Evolutionary conservation across 805 yeast genomes (phyloP).

Genomic region (Candida michaelii): DNA sequence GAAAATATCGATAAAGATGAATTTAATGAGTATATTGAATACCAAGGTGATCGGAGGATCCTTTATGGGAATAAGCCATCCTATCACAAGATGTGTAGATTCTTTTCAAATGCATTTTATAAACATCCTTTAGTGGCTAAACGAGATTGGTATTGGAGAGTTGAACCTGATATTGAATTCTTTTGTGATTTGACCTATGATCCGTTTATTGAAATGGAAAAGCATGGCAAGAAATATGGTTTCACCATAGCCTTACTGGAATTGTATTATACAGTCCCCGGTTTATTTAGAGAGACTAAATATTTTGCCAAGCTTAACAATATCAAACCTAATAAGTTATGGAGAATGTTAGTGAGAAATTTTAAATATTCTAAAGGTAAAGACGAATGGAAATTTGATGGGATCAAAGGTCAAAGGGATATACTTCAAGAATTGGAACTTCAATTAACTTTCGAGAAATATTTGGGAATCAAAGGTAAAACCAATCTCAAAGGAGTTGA

Average conservation of each 20-base stretch:
- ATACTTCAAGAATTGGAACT: slow-evolving; percentile 29
- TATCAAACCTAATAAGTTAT: slow-evolving; percentile 57
- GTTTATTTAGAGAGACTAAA: slow-evolving; percentile 70
- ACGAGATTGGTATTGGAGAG: slow-evolving; percentile 93
- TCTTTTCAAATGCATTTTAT: slow-evolving; percentile 79
- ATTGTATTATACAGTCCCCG: slow-evolving; percentile 78
- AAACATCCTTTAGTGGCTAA: slow-evolving; percentile 70
- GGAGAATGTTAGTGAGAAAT: slow-evolving; percentile 61
- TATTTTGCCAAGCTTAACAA: slow-evolving; percentile 51
- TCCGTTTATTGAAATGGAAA: slow-evolving; percentile 81
- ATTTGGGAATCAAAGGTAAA: slow-evolving; percentile 22
- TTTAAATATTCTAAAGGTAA: slow-evolving; percentile 24
- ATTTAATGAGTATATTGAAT: slow-evolving; percentile 57
- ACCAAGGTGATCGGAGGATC: slow-evolving; percentile 80
- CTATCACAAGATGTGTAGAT: slow-evolving; percentile 96
- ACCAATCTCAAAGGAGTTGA: slow-evolving; percentile 21
- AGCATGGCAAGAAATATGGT: slow-evolving; percentile 71
- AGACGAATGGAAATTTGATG: slow-evolving; percentile 23
- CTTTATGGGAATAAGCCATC: slow-evolving; percentile 81
- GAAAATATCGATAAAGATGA: slow-evolving; percentile 38
- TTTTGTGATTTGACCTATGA: slow-evolving; percentile 91
- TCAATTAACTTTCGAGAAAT: slow-evolving; percentile 24
- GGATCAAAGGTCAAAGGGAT: slow-evolving; percentile 18
- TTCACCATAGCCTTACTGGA: slow-evolving; percentile 81
- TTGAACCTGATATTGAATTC: slow-evolving; percentile 89